Evolutionary conservation across 331 rosid species (phyloP), one percentile per base, ranked within the genome.

Genomic region (Saraca asoca): DNA sequence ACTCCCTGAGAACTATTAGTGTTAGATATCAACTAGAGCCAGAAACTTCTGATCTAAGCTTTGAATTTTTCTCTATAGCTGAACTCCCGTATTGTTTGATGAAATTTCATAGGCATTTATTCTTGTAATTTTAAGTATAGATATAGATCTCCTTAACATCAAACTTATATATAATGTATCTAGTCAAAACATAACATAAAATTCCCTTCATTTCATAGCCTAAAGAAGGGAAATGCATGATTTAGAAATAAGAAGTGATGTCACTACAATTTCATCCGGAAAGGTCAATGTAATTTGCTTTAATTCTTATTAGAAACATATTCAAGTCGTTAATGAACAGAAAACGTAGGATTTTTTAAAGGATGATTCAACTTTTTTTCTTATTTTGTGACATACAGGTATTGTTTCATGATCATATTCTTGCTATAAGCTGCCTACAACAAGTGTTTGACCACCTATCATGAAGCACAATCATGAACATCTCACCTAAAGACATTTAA

Each of bases 391-490:
- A 39, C 43, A 1, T 63, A 9, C n/a, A 15, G 57, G 15, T 46
- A 9, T 8, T 57, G 13, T 9, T 35, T 33, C 41, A 55, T 31
- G 41, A 54, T 56, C 35, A 55, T 10, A 37, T 68, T 20, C 41
- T 2, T 34, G 44, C 58, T 24, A 16, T 46, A 14, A 48, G 49
- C 56, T 12, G 35, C 33, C 42, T 42, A 41, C 13, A 16, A 39
- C n/a, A 70, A 20, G 41, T 37, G 41, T 6, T 37, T 37, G 7
- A n/a, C n/a, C 11, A 39, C 8, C 8, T 2, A 7, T 54, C 58
- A 72, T 52, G 12, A 68, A 50, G 54, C 13, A 68, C 24, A 68
- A 35, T 12, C n/a, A 15, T 8, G 35, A 63, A 43, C n/a, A 44
- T 14, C 12, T 7, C 31, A 35, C 41, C 45, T 4, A 52, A 41